phyloP scores from a whole-genome alignment of 164 flowering plant genomes.

The Santalum album region DNA sequence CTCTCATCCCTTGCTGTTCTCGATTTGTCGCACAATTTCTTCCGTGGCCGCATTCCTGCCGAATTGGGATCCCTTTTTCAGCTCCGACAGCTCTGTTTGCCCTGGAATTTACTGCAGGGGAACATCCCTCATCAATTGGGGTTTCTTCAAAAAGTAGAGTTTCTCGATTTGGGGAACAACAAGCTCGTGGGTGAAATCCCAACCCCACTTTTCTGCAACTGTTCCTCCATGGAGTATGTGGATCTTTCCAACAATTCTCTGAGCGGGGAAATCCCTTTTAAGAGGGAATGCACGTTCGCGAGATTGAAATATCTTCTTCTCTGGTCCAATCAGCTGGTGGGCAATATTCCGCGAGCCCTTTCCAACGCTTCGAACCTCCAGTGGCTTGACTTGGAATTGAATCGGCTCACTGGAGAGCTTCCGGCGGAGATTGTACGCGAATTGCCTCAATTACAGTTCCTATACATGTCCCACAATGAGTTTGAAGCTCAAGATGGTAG shows the following conservation, averaged over 20 bases:
- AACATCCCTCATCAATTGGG: conserved; percentile 53
- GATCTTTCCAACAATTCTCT: conserved; percentile 85
- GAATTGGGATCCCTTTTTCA: conserved; percentile 42
- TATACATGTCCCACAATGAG: conserved; percentile 63
- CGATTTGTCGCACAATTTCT: conserved; percentile 62
- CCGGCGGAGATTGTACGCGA: conserved; percentile 42
- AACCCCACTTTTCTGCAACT: conserved; percentile 46
- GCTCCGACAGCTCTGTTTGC: conserved; percentile 54
- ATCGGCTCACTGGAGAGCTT: conserved; percentile 52
- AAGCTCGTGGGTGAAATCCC: conserved; percentile 49
- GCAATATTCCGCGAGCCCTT: conserved; percentile 52
- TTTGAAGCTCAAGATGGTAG: conserved; percentile 58
- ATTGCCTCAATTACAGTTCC: conserved; percentile 52
- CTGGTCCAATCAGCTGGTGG: conserved; percentile 72
- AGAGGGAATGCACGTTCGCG: conserved; percentile 33
- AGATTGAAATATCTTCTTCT: conserved; percentile 57
- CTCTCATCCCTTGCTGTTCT: conserved; percentile 46
- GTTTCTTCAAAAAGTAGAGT: conserved; percentile 32
- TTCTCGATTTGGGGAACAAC: conserved; percentile 66
- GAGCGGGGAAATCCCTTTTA: conserved; percentile 49
- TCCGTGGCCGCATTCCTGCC: conserved; percentile 53
- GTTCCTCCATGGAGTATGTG: conserved; percentile 45
- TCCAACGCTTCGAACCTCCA: conserved; percentile 60
- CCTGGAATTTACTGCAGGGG: conserved; percentile 55
- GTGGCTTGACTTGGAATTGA: conserved; percentile 84